Base-by-base conservation (phyloP, 352 stramenopile species). In the Globisporangium emineosum region DNA sequence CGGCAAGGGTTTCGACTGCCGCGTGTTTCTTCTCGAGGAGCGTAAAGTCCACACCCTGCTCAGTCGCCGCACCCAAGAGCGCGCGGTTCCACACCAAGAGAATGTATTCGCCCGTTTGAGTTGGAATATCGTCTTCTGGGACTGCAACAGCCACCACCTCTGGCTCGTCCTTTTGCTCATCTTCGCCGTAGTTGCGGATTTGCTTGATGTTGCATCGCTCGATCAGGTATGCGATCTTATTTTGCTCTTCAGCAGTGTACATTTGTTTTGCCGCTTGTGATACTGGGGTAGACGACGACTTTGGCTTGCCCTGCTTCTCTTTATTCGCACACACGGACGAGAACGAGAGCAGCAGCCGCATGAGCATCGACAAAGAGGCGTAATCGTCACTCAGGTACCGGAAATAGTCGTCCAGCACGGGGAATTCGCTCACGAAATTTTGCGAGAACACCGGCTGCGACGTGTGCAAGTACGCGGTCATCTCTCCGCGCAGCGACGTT, bases 381-480 rank as follows among this genome's bases (percentile, higher is more conserved):
- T 78, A 86, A 32, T 86, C 76, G 64, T 92, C 81, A 23, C 71
- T 74, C 57, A 92, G 62, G 53, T 90, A 90, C 17, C 77, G 69
- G 21, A 82, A 88, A 57, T 90, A 91, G 69, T 90, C 77, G 40
- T 87, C 75, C 8, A 88, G 57, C 12, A 77, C 68, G 15, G 71
- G 68, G 58, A 92, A 92, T 50, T 92, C 81, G 30, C 63, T 60
- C 27, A 89, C 69, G 55, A 89, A 81, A 21, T 71, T 63, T 7
- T 70, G 71, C 2, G 68, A 64, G 51, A 90, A 92, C 17, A 77
- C 70, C 7, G 68, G 57, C 54, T 88, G 75, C 12, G 79, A 89
- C 35, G 60, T 68, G 57, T 91, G 78, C n/a, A 90, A 51, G 52
- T 83, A 93, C 40, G 84, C 81, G 2, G 81, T 89, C 61, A 91